Percentiles rank a stretch among this genome's conserved stretches.
Evolutionary conservation across 2,329 filamentous ascomycete species (phyloP).

Genomic region (Pyrenophora tritici-repentis): DNA sequence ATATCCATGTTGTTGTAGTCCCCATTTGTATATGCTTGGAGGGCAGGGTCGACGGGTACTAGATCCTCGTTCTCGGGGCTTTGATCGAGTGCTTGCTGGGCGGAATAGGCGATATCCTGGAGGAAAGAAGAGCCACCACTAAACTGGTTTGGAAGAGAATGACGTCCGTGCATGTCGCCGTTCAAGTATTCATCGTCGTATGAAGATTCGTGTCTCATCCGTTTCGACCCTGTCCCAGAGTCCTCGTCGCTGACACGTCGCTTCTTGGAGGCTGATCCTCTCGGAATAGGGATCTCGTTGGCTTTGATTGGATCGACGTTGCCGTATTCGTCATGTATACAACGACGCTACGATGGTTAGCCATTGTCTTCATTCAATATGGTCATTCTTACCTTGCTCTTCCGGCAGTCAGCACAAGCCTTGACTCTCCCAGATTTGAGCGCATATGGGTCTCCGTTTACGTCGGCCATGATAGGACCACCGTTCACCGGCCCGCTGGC

Average conservation of each 20-base stretch:
- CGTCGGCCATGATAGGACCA: conserved; percentile 41
- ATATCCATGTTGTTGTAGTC: conserved; percentile 22
- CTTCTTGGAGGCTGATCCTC: conserved; percentile 61
- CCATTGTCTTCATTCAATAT: neutral
- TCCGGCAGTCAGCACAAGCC: conserved; percentile 69
- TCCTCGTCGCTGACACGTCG: conserved; percentile 51
- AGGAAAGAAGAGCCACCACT: conserved; percentile 26
- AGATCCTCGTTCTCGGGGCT: conserved; percentile 26
- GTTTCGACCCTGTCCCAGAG: conserved; percentile 24
- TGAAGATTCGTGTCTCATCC: conserved; percentile 37
- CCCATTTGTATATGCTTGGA: conserved; percentile 29
- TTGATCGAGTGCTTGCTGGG: conserved; percentile 34
- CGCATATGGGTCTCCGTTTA: conserved; percentile 48
- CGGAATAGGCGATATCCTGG: conserved; percentile 37
- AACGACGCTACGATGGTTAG: conserved; percentile 60
- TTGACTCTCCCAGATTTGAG: conserved; percentile 65
- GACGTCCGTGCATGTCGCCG: conserved; percentile 29
- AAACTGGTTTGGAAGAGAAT: conserved; percentile 30
- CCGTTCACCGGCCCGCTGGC: conserved; percentile 33
- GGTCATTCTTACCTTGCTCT: conserved; percentile 63
- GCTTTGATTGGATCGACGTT: conserved; percentile 68
- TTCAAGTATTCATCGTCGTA: conserved; percentile 30
- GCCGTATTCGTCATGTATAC: conserved; percentile 68
- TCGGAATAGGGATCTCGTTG: conserved; percentile 64
- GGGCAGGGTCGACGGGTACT: conserved; percentile 38